phyloP scores from a whole-genome alignment of 805 yeast species.

The Saccharomycopsis sp. region DNA sequence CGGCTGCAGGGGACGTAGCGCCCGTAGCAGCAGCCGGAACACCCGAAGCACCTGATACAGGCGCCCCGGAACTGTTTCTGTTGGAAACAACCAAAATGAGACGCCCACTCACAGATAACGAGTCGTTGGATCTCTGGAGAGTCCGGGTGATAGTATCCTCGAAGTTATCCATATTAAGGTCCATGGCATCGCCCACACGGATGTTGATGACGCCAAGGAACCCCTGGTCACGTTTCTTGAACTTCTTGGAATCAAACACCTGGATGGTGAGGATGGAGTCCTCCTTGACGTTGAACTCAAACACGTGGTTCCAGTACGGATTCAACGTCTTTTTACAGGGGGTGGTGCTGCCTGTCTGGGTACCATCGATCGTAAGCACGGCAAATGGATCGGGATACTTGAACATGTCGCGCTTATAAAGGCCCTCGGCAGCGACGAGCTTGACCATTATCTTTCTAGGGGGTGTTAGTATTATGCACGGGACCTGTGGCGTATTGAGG shows the following conservation, averaged over 20 bases:
- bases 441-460: constrained; percentile 27
- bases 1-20: constrained; percentile 18
- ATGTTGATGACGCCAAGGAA: constrained; percentile 94
- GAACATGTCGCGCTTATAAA: constrained; percentile 91
- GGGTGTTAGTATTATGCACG: background rate
- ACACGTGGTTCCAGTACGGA: constrained; percentile 97
- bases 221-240: constrained; percentile 97
- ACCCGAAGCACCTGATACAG: constrained; percentile 24
- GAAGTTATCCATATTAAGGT: constrained; percentile 39
- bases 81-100: constrained; percentile 70
- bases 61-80: constrained; percentile 25
- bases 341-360: constrained; percentile 90
- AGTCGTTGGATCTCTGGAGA: constrained; percentile 85
- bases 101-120: constrained; percentile 88
- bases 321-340: constrained; percentile 90
- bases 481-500: background rate
- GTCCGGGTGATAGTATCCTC: constrained; percentile 92
- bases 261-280: constrained; percentile 85
- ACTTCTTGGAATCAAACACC: constrained; percentile 94
- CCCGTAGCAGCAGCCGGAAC: constrained; percentile 25
- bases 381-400: constrained; percentile 98
- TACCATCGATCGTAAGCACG: constrained; percentile 94
- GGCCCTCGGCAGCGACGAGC: constrained; percentile 92
- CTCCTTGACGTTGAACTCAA: constrained; percentile 69
- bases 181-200: constrained; percentile 82